A percentile compares a stretch with the other conserved stretches of the same genome.
These are phyloP conservation scores for Colletotrichum noveboracense DNA, from an alignment of 2,329 filamentous ascomycete genomes.

Conservation along the genomic window DNA sequence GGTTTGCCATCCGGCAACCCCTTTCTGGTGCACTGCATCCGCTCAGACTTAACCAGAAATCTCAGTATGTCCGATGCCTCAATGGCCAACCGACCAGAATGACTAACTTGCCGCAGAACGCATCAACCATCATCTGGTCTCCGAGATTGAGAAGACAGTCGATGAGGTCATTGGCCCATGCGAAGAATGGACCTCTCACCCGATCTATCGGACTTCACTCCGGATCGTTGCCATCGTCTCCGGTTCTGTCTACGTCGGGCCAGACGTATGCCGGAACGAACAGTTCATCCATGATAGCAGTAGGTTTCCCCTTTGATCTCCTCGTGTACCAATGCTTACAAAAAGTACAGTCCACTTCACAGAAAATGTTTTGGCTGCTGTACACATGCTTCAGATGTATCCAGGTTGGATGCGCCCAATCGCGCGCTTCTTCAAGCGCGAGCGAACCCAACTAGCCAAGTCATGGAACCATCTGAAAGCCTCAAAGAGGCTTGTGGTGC, in stretches of 20 bases:
- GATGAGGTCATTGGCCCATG: constrained; percentile 33
- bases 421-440: not conserved
- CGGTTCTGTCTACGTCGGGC: constrained; percentile 48
- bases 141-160: constrained; percentile 26
- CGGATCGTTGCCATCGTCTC: constrained; percentile 48
- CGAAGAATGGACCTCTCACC: constrained; percentile 40
- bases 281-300: constrained; percentile 46
- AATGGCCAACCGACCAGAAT: not conserved
- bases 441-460: not conserved
- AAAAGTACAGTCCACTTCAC: constrained; percentile 21
- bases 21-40: constrained; percentile 3
- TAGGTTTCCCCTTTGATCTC: constrained; percentile 41
- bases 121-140: not conserved
- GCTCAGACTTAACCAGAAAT: constrained; percentile 2
- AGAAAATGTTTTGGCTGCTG: not conserved
- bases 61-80: not conserved
- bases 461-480: not conserved
- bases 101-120: not conserved
- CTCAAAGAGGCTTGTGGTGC: not conserved
- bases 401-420: not conserved
- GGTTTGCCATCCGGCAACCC: constrained; percentile 5
- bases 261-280: constrained; percentile 44
- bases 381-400: not conserved
- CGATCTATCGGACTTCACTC: constrained; percentile 40
- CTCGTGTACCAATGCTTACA: not conserved